Percentiles rank a stretch among this genome's conserved stretches.
Conservation (phyloP, 805 yeast species). For the Candida patagonica region DNA sequence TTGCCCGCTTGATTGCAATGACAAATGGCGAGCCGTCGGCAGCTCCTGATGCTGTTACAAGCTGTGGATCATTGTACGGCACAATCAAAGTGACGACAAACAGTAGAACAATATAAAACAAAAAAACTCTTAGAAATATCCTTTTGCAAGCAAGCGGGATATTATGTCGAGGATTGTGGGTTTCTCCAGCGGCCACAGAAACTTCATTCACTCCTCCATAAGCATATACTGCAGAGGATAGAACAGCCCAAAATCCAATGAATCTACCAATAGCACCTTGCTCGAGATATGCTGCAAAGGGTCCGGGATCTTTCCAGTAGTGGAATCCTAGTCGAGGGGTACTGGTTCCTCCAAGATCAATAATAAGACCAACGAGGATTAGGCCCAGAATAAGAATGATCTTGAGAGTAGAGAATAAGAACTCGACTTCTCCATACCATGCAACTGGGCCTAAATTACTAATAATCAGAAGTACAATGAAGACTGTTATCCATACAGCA, state of each 20-base stretch:
- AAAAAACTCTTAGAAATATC: conserved; percentile 57
- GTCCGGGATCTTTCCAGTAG: conserved; percentile 53
- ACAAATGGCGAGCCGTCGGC: conserved; percentile 85
- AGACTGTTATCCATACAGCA: conserved; percentile 58
- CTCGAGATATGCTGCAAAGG: conserved; percentile 32
- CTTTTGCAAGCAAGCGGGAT: conserved; percentile 65
- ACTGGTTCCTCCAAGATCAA: conserved; percentile 68
- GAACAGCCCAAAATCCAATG: conserved; percentile 50
- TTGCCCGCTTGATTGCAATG: conserved; percentile 63
- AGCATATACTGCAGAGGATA: conserved; percentile 61
- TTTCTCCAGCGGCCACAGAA: conserved; percentile 69
- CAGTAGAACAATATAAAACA: conserved; percentile 55
- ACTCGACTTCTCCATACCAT: conserved; percentile 38
- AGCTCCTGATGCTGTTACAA: conserved; percentile 30
- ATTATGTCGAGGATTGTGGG: conserved; percentile 55
- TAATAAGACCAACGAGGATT: conserved; percentile 50
- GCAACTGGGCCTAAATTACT: conserved; percentile 37
- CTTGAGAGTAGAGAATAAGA: conserved; percentile 55
- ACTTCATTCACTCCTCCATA: conserved; percentile 65
- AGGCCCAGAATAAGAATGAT: conserved; percentile 57
- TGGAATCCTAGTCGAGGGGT: conserved; percentile 61
- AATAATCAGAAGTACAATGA: conserved; percentile 27
- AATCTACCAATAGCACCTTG: conserved; percentile 37
- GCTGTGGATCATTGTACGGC: conserved; percentile 43
- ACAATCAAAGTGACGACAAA: conserved; percentile 62